Percentiles rank a stretch among this genome's conserved stretches.
These are phyloP conservation scores for Nidularia sp. DNA, from an alignment of 768 basidiomycete genomes.

Conservation along the genomic window DNA sequence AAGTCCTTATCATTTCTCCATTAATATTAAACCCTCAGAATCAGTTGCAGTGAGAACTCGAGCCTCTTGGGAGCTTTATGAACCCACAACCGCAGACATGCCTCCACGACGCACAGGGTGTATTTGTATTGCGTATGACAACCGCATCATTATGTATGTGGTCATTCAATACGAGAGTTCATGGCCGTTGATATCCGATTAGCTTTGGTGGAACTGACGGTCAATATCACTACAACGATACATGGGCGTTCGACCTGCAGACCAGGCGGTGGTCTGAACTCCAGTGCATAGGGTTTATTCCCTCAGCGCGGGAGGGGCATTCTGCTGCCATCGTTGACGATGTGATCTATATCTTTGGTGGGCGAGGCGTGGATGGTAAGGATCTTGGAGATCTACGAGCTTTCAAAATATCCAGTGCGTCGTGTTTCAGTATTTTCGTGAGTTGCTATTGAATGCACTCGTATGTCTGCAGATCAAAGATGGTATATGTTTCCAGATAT, in stretches of 20 bases:
- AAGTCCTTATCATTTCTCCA: slow-evolving; percentile 26
- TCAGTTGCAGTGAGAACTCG: slow-evolving; percentile 65
- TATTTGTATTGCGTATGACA: slow-evolving; percentile 76
- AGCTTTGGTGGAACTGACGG: slow-evolving; percentile 97
- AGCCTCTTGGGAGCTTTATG: slow-evolving; percentile 79
- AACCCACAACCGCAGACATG: slow-evolving; percentile 53
- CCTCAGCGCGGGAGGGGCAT: slow-evolving; percentile 92
- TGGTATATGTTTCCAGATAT: slow-evolving; percentile 99
- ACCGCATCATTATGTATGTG: slow-evolving; percentile 80
- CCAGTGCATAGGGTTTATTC: slow-evolving; percentile 94
- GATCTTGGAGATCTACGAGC: slow-evolving; percentile 93
- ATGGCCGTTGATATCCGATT: slow-evolving; percentile 3
- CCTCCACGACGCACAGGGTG: slow-evolving; percentile 91
- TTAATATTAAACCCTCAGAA: neutral
- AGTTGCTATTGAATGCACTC: slow-evolving; percentile 3
- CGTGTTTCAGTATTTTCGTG: neutral
- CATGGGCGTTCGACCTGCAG: slow-evolving; percentile 87
- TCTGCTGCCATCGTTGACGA: slow-evolving; percentile 95
- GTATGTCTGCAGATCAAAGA: slow-evolving; percentile 66
- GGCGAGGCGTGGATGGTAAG: slow-evolving; percentile 94
- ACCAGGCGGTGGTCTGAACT: slow-evolving; percentile 87
- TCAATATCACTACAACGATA: slow-evolving; percentile 99
- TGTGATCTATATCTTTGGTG: slow-evolving; percentile 97
- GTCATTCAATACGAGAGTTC: neutral
- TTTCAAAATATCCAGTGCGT: slow-evolving; percentile 95